A percentile compares a stretch with the other conserved stretches of the same genome.
These are phyloP conservation scores for Tanacetum coccineum DNA, from an alignment of 129 eudicot genomes.

Conservation along the genomic window DNA sequence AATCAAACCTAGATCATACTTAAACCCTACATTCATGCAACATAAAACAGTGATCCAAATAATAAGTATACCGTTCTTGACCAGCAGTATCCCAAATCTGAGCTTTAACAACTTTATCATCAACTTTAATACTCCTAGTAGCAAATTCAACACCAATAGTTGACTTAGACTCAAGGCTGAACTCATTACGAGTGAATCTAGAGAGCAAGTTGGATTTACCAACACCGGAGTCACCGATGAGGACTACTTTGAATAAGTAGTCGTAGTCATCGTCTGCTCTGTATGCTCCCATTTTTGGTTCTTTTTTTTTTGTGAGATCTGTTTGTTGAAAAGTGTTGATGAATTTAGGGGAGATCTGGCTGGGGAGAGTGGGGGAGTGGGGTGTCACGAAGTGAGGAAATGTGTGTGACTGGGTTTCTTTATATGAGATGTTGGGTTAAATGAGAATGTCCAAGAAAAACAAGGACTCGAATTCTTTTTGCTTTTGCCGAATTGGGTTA, in stretches of 20 bases:
- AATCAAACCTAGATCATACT: not conserved
- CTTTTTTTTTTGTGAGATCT: not conserved
- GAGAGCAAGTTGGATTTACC: conserved; percentile 42
- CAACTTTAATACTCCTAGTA: conserved; percentile 36
- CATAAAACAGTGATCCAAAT: not conserved
- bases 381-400: no score
- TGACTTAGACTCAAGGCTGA: conserved; percentile 46
- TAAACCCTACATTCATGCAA: no score
- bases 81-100: conserved; percentile 82
- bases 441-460: no score
- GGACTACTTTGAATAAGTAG: conserved; percentile 45
- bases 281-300: conserved; percentile 45
- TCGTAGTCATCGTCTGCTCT: conserved; percentile 58
- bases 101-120: conserved; percentile 59
- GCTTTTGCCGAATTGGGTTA: no score
- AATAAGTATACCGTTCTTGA: conserved; percentile 46
- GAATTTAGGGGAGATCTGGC: conserved; percentile 25
- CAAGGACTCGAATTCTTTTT: no score
- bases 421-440: no score
- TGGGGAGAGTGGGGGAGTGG: no score
- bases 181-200: conserved; percentile 43
- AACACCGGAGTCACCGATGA: conserved; percentile 46
- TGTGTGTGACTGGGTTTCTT: no score
- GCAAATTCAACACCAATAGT: conserved; percentile 52
- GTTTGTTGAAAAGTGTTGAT: not conserved